Percentiles rank a stretch among this genome's conserved stretches.
Evolutionary conservation across 345 rosid species (phyloP).

Genomic region (Trapa incisa): DNA sequence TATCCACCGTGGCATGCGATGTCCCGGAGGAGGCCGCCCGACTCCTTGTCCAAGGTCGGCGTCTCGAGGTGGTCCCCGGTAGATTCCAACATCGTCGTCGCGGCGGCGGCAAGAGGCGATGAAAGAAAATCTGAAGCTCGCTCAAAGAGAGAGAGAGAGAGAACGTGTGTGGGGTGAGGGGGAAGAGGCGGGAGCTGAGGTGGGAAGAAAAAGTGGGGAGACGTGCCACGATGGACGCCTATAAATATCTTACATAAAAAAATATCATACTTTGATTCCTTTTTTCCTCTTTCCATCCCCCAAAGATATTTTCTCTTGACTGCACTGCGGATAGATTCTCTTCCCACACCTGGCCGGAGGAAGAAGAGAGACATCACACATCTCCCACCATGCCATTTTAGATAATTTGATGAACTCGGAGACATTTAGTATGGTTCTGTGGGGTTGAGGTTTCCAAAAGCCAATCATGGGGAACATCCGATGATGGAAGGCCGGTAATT

Average conservation of each 20-base stretch:
- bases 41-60: slow-evolving; percentile 61
- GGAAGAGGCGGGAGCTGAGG: slow-evolving; percentile 3
- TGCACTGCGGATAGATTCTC: no score
- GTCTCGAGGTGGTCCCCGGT: slow-evolving; percentile 30
- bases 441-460: no score
- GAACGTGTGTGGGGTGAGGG: no score
- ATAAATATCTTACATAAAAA: not conserved
- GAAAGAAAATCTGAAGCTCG: not conserved
- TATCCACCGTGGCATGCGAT: slow-evolving; percentile 77
- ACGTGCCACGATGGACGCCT: not conserved
- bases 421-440: no score
- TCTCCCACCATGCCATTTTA: no score
- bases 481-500: no score
- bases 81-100: slow-evolving; percentile 16
- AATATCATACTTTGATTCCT: not conserved
- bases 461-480: no score
- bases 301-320: no score
- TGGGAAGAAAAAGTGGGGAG: not conserved
- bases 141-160: not conserved
- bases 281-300: not conserved
- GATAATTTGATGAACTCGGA: no score
- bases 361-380: no score
- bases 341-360: no score
- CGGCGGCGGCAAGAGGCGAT: no score
- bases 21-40: slow-evolving; percentile 40